Evolutionary conservation across 257 asterid genomes (phyloP), one percentile per base, ranked within the genome.

Genomic region (Lantana camara): DNA sequence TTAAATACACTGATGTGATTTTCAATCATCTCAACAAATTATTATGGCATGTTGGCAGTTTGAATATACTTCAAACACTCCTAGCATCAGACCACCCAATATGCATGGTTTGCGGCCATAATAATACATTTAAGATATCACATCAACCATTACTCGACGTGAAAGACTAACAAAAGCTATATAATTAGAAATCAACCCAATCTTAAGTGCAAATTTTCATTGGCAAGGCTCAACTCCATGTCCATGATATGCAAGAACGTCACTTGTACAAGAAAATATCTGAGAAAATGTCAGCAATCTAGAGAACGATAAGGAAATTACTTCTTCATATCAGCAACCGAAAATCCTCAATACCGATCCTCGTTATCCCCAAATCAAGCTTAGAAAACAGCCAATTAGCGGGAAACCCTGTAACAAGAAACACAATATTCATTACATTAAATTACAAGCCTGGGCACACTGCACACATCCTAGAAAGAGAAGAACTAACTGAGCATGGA

Each of bases 391-490:
- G 15, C 38, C 32, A n/a, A 30, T 50, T 0, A 19, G 56, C 32
- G 3, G 48, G 4, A 2, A 34, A 64, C 63, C 29, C 78, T 73
- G 78, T 48, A 40, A 73, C 57, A 72, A 64, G 27, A 67, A 44
- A 13, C 56, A 67, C n/a, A 73, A 34, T n/a, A 60, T 40, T 14
- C 55, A 53, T 22, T 32, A 29, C 19, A 72, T 51, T 53, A 58
- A 46, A 69, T 13, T 37, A 9, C 55, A 23, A 57, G 7, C 73
- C 67, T 37, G 37, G 35, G 24, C 45, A 23, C 48, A n/a, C n/a
- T n/a, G n/a, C n/a, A 19, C 32, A 34, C 37, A 35, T 3, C 12
- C 21, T 35, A 29, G 10, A 38, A 12, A 11, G 11, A 27, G 21
- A 45, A 46, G 1, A 14, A 67, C 37, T 29, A 45, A 32, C 20